Base-by-base conservation (phyloP, 805 yeast genomes). In the Wickerhamiella spandovensis region DNA sequence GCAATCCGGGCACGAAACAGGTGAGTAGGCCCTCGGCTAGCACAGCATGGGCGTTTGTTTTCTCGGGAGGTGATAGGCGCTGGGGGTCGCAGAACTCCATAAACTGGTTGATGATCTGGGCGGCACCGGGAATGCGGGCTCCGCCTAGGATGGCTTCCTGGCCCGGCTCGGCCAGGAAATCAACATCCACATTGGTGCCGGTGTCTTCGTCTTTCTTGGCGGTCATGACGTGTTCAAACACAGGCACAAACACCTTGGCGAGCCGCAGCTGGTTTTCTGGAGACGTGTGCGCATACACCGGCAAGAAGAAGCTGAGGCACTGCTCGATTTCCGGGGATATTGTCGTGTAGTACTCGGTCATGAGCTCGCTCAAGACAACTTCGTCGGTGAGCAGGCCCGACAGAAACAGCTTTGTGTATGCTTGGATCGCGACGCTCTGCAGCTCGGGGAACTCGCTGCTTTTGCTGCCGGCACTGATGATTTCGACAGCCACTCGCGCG, bases 381-480 rank as follows among this genome's bases (percentile, higher is more conserved):
- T 77, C 81, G 59, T 83, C 88, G 6, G 72, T 74, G 50, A 88
- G 72, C 20, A 84, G 74, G 55, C 84, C 94, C 15, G 90, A 83
- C 48, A 92, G 70, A 57, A 81, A 78, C 47, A 90, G 68, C 67
- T 90, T 89, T 59, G 89, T 84, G 23, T 89, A 68, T 0, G 95
- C 94, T 60, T 86, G 95, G 0, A 90, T 95, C 9, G 90, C 83
- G 1, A 79, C 72, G 0, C 90, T 80, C 62, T 86, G 95, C 18
- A 87, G 72, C 24, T 74, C 75, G 1, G 84, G 84, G 56, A 76
- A 68, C 4, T 74, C 74, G 9, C 53, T 56, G 21, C 56, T 53
- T 17, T 44, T 49, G 77, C 47, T n/a, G 23, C n/a, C 39, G 5
- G 20, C 30, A 28, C 5, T 21, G 22, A 18, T 39, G 23, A 18